A percentile compares a stretch with the other conserved stretches of the same genome.
These are phyloP conservation scores for Aristolochia contorta DNA, from an alignment of 164 flowering plant genomes.

Conservation along the genomic window DNA sequence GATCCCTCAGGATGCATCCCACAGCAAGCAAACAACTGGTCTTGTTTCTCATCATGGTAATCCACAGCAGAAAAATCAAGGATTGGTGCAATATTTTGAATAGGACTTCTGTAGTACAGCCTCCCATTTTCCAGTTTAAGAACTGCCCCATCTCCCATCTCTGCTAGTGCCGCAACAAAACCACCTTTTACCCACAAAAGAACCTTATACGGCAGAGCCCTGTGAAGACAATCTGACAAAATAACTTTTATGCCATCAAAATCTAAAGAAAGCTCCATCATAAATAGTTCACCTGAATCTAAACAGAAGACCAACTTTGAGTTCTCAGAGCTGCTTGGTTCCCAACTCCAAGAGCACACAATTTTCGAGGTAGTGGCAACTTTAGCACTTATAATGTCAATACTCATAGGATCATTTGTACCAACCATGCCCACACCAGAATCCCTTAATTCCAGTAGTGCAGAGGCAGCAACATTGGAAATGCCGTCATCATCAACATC, in stretches of 20 bases:
- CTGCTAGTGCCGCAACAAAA: slow-evolving; percentile 62
- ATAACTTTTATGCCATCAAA: slow-evolving; percentile 37
- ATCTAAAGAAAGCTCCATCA: slow-evolving; percentile 47
- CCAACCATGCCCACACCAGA: slow-evolving; percentile 30
- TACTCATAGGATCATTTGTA: slow-evolving; percentile 76
- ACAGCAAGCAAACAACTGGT: slow-evolving; percentile 92
- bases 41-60: slow-evolving; percentile 71
- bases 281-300: slow-evolving; percentile 67
- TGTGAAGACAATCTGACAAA: slow-evolving; percentile 66
- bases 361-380: slow-evolving; percentile 22
- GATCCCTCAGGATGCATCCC: slow-evolving; percentile 94
- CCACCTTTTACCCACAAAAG: slow-evolving; percentile 79
- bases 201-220: slow-evolving; percentile 55
- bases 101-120: slow-evolving; percentile 42
- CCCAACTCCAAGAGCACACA: slow-evolving; percentile 93
- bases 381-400: slow-evolving; percentile 42
- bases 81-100: slow-evolving; percentile 89
- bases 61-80: slow-evolving; percentile 77
- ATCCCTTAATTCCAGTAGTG: slow-evolving; percentile 69
- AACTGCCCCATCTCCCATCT: slow-evolving; percentile 94
- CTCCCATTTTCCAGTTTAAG: slow-evolving; percentile 54
- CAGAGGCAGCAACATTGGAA: slow-evolving; percentile 85
- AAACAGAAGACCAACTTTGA: slow-evolving; percentile 62
- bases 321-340: slow-evolving; percentile 31
- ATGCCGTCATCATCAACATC: slow-evolving; percentile 80